phyloP scores from a whole-genome alignment of 2,329 filamentous ascomycete genomes.

The Beauveria sp. region DNA sequence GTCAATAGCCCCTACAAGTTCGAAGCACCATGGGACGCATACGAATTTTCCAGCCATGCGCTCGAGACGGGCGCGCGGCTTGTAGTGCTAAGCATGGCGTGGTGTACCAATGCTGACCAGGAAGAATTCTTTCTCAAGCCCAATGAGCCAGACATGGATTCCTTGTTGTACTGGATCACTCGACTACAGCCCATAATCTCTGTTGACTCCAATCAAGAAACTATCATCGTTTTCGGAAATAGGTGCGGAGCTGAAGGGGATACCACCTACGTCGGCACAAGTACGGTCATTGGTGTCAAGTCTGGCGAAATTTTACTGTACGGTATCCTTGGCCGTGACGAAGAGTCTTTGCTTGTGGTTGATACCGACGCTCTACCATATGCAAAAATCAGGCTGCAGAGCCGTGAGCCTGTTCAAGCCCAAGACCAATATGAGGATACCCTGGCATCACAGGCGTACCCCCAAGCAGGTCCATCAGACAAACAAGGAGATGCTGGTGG shows the following conservation, averaged over 20 bases:
- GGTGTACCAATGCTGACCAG: conserved; percentile 55
- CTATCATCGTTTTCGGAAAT: conserved; percentile 66
- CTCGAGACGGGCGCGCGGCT: conserved; percentile 50
- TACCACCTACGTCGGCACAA: conserved; percentile 66
- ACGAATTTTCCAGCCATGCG: conserved; percentile 44
- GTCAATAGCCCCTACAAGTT: conserved; percentile 11
- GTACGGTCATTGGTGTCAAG: conserved; percentile 59
- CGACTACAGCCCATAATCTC: conserved; percentile 60
- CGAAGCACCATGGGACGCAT: conserved; percentile 11
- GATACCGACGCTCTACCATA: conserved; percentile 46
- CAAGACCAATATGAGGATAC: neutral
- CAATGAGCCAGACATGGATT: conserved; percentile 61
- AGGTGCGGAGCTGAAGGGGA: conserved; percentile 59
- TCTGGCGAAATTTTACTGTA: conserved; percentile 60
- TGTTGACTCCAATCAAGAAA: conserved; percentile 44
- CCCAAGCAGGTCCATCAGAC: neutral
- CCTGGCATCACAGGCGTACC: neutral
- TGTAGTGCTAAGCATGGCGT: conserved; percentile 70
- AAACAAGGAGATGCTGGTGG: neutral
- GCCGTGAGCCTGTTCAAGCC: neutral
- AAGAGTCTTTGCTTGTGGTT: conserved; percentile 60
- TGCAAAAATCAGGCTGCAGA: conserved; percentile 31
- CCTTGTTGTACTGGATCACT: conserved; percentile 67
- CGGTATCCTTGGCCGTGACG: conserved; percentile 61
- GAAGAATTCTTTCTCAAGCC: conserved; percentile 39